phyloP scores from a whole-genome alignment of 345 rosid species.

The Acer yangbiense region DNA sequence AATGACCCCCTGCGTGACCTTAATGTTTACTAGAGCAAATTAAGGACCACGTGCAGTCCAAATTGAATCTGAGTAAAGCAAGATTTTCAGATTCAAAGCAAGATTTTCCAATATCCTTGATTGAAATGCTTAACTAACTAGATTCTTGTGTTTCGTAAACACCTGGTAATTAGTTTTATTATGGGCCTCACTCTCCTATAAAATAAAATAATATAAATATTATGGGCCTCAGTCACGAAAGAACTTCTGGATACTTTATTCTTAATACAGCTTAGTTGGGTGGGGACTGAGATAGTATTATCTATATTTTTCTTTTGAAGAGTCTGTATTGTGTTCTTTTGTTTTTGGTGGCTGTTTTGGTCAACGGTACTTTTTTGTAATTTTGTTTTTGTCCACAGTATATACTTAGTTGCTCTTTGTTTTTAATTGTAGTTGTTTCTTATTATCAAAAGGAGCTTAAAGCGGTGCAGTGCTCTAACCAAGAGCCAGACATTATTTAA shows the following conservation, averaged over 20 bases:
- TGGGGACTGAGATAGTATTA: background rate
- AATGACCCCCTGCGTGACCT: no score
- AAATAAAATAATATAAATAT: background rate
- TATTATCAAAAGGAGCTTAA: slow-evolving; percentile 94
- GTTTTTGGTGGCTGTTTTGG: background rate
- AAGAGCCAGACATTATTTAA: slow-evolving; percentile 83
- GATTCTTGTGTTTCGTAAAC: background rate
- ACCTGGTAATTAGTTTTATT: background rate
- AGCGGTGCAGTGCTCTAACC: slow-evolving; percentile 89
- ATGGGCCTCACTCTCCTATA: background rate
- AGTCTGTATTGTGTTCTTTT: background rate
- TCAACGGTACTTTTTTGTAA: background rate
- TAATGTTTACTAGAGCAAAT: no score
- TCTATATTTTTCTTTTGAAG: background rate
- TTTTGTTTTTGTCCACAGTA: slow-evolving; percentile 5
- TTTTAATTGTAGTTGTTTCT: slow-evolving; percentile 67
- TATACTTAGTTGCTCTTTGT: slow-evolving; percentile 15
- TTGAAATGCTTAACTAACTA: background rate
- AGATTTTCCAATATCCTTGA: no score
- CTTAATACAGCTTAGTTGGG: background rate
- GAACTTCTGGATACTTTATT: background rate
- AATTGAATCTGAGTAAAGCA: no score
- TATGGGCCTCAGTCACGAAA: background rate
- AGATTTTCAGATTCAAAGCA: no score
- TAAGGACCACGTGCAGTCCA: no score